These are phyloP conservation scores for Aspergillus ostianus DNA, from an alignment of 495 filamentous ascomycete species.

Conservation along the genomic window DNA sequence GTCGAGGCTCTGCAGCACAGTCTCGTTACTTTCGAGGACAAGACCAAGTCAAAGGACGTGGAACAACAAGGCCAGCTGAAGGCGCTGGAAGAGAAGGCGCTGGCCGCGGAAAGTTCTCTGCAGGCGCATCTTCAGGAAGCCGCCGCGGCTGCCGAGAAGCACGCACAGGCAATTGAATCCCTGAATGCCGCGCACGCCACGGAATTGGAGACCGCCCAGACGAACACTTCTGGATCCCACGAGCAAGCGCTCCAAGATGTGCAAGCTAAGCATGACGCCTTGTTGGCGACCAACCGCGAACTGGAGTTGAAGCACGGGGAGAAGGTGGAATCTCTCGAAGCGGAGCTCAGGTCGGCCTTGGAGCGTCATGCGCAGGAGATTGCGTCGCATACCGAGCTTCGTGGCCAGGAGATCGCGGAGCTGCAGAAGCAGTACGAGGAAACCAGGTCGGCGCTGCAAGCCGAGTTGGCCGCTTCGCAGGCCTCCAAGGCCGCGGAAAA, in stretches of 20 bases:
- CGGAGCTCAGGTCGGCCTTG: constrained; percentile 33
- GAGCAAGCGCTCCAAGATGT: constrained; percentile 34
- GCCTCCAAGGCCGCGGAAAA: constrained; percentile 34
- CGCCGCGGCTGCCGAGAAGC: constrained; percentile 28
- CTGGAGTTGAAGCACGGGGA: constrained; percentile 36
- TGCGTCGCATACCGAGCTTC: constrained; percentile 31
- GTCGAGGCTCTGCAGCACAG: constrained; percentile 37
- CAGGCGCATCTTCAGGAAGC: constrained; percentile 33
- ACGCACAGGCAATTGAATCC: constrained; percentile 31
- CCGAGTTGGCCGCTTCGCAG: constrained; percentile 33
- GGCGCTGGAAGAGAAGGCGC: constrained; percentile 35
- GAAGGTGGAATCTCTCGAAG: constrained; percentile 34
- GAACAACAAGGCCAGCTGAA: constrained; percentile 34
- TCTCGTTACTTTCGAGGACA: constrained; percentile 32
- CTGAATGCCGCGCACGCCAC: constrained; percentile 32
- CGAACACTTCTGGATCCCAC: constrained; percentile 32
- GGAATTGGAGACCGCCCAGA: constrained; percentile 31
- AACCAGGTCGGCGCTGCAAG: constrained; percentile 31
- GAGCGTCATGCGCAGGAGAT: constrained; percentile 35
- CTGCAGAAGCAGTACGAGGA: constrained; percentile 38
- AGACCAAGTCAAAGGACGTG: constrained; percentile 37
- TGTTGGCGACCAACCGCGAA: constrained; percentile 31
- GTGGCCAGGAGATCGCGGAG: constrained; percentile 33
- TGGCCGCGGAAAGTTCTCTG: constrained; percentile 32
- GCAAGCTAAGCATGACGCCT: constrained; percentile 41